Base-by-base conservation (phyloP, 768 basidiomycete genomes). In the Phylloporus sp. region DNA sequence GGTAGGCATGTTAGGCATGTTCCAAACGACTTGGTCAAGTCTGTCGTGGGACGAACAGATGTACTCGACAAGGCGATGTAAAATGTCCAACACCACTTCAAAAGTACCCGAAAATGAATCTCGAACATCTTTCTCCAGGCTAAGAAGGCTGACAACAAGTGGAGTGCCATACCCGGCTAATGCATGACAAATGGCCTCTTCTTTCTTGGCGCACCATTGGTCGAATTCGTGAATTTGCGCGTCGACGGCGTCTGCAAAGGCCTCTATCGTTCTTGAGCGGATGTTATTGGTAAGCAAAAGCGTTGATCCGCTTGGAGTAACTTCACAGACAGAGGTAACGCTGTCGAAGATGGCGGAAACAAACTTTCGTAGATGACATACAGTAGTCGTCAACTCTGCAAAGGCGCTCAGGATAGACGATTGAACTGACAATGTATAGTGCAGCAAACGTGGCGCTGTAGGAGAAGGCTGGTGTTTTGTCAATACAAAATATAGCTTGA, bases 241-340 rank as follows among this genome's bases (percentile, higher is more conserved):
- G 53, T 82, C 81, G 41, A 91, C 70, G 0, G 88, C 88, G 49
- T 91, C 88, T 1, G 86, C 80, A 62, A 91, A 91, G 0, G 91
- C 91, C 64, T 92, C 88, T n/a, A 88, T 68, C 0, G 87, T 90
- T 28, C 77, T 78, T 10, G 82, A 81, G 10, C 58, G 41, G 50
- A 54, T 54, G 44, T 40, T 59, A 28, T 63, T 61, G 28, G 59
- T 56, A 27, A 70, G 54, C 41, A 72, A 45, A 34, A 46, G 59
- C 41, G 31, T 49, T 9, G 59, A 55, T 23, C 54, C 64, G 4
- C 58, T 66, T 26, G 68, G 53, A 9, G 59, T 54, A 7, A 52
- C 63, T 63, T 56, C 51, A 15, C 55, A 52, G 32, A 44, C 28
- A 1, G 48, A 20, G 23, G 53, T 58, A n/a, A 56, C 55, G 8